These are phyloP conservation scores for Thermochaetoides thermophila DNA, from an alignment of 495 filamentous ascomycete genomes.

Conservation along the genomic window DNA sequence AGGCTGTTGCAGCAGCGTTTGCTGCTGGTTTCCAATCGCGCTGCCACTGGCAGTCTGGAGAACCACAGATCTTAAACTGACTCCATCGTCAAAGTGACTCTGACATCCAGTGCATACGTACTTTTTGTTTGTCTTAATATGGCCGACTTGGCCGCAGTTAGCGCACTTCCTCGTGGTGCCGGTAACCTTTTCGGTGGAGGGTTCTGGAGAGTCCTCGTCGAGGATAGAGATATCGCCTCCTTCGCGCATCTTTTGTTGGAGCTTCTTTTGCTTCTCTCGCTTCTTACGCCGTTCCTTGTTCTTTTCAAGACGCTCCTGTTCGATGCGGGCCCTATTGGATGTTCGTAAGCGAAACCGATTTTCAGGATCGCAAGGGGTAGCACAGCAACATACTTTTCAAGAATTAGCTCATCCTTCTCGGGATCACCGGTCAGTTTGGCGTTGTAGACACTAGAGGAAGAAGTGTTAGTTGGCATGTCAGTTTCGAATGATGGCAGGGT, in stretches of 20 bases:
- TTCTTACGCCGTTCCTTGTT: conserved; percentile 85
- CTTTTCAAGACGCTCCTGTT: conserved; percentile 66
- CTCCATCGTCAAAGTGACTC: background rate
- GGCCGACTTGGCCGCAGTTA: conserved; percentile 87
- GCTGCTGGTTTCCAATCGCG: background rate
- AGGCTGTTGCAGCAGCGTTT: background rate
- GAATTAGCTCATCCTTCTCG: conserved; percentile 33
- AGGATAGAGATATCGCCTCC: conserved; percentile 18
- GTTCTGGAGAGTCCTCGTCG: conserved; percentile 31
- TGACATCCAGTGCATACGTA: conserved; percentile 23
- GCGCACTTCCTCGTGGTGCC: conserved; percentile 88
- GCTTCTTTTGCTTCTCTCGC: conserved; percentile 76
- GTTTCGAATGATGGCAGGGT: background rate
- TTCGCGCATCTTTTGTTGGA: conserved; percentile 26
- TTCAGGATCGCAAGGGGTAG: no score
- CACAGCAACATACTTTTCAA: conserved; percentile 18
- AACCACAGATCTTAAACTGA: no score
- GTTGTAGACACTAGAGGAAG: conserved; percentile 28
- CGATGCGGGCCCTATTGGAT: conserved; percentile 46
- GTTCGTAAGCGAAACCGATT: conserved; percentile 1
- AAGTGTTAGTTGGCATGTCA: background rate
- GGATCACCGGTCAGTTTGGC: conserved; percentile 55
- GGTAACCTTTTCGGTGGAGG: conserved; percentile 32
- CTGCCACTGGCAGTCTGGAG: background rate
- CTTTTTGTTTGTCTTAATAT: conserved; percentile 99